phyloP scores from a whole-genome alignment of 1,139 yeast species.

The Saccharomyces pastorianus region DNA sequence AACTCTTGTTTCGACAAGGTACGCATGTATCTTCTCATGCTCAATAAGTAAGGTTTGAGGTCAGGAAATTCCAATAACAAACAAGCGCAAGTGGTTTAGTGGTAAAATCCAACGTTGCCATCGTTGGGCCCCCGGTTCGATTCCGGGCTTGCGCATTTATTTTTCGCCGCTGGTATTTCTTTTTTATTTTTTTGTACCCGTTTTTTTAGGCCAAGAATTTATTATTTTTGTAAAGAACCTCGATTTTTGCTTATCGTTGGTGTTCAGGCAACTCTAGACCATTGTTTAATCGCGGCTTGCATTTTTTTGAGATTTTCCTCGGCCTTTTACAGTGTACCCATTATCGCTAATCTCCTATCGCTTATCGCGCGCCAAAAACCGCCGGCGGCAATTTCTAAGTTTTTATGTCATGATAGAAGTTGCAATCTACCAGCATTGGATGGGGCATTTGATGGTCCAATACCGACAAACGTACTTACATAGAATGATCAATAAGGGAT shows the following conservation, averaged over 20 bases:
- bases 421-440: background rate
- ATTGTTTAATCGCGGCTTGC: background rate
- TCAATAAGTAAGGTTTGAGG: no score
- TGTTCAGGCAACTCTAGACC: background rate
- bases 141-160: background rate
- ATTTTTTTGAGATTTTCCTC: background rate
- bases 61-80: no score
- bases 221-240: background rate
- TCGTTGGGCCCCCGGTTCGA: slow-evolving; percentile 1
- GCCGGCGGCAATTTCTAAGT: background rate
- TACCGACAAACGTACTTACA: background rate
- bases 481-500: background rate
- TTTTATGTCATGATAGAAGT: background rate
- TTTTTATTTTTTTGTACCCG: background rate
- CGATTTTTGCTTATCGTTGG: background rate
- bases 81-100: background rate
- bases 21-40: no score
- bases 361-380: background rate
- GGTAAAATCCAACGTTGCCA: slow-evolving; percentile 1
- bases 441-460: background rate
- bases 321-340: background rate
- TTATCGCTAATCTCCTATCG: background rate
- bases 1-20: no score
- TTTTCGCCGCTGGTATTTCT: no score
- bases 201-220: background rate